These are phyloP conservation scores for Trichoderma sp. DNA, from an alignment of 2,329 filamentous ascomycete species.

Conservation along the genomic window DNA sequence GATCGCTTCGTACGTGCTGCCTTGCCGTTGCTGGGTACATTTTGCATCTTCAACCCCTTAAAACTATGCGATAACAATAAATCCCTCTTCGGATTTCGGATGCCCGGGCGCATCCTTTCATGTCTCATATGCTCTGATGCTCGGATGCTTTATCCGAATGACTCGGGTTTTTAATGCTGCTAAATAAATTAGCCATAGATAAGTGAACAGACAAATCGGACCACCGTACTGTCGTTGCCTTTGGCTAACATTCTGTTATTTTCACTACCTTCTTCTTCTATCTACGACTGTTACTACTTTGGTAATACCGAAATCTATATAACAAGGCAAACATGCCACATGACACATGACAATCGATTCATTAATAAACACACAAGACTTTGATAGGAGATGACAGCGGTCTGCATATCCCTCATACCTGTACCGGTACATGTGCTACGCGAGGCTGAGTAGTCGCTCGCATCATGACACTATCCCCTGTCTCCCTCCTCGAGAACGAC, in stretches of 20 bases:
- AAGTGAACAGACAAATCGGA: neutral
- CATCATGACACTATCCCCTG: slow-evolving; percentile 34
- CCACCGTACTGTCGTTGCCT: neutral
- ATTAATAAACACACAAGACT: neutral
- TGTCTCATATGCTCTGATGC: neutral
- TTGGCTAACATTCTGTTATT: neutral
- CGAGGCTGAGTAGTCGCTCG: slow-evolving; percentile 22
- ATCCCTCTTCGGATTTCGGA: neutral
- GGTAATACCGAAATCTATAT: neutral
- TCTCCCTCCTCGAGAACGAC: slow-evolving; percentile 43
- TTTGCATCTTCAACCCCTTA: neutral
- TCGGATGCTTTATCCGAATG: neutral
- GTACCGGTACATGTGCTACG: neutral
- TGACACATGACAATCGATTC: neutral
- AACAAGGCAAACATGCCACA: neutral
- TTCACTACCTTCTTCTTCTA: neutral
- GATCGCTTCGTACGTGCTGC: neutral
- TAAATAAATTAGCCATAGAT: neutral
- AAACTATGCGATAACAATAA: neutral
- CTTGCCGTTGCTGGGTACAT: neutral
- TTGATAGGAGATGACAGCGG: neutral
- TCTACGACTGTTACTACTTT: neutral
- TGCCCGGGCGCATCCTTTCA: neutral
- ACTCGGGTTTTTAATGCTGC: neutral
- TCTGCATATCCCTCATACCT: neutral